A percentile compares a stretch with the other conserved stretches of the same genome.
Conservation (phyloP, 768 basidiomycete species). For the Tubosaeta brunneosetosa region DNA sequence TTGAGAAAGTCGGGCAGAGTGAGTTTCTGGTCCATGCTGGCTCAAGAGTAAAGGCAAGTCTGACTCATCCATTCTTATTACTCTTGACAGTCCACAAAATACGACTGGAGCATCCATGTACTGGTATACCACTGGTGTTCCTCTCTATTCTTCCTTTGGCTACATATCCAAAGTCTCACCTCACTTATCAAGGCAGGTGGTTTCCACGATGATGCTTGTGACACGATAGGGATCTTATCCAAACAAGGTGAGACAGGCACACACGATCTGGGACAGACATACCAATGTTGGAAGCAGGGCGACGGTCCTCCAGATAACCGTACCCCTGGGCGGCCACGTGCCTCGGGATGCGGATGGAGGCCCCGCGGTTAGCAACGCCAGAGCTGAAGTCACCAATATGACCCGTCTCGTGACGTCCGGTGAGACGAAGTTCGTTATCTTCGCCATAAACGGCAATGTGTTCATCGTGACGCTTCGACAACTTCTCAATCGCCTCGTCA, state of each 20-base stretch:
- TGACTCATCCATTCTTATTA: slow-evolving; percentile 1
- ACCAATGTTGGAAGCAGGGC: slow-evolving; percentile 98
- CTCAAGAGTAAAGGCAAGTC: not conserved
- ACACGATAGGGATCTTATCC: slow-evolving; percentile 88
- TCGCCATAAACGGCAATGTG: slow-evolving; percentile 98
- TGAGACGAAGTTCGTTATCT: slow-evolving; percentile 94
- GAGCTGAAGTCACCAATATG: slow-evolving; percentile 89
- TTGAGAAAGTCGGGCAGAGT: slow-evolving; percentile 65
- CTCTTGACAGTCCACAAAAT: slow-evolving; percentile 8
- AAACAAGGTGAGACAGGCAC: slow-evolving; percentile 7
- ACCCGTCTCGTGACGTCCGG: slow-evolving; percentile 96
- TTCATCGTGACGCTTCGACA: slow-evolving; percentile 84
- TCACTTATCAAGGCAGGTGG: slow-evolving; percentile 68
- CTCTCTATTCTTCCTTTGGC: slow-evolving; percentile 7
- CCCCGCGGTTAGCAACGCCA: slow-evolving; percentile 97
- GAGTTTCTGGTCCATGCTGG: slow-evolving; percentile 40
- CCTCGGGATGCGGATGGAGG: slow-evolving; percentile 92
- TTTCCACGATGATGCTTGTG: slow-evolving; percentile 84
- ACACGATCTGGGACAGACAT: slow-evolving; percentile 25
- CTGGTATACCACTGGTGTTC: slow-evolving; percentile 21
- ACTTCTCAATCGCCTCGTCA: slow-evolving; percentile 90
- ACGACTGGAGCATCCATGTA: slow-evolving; percentile 1
- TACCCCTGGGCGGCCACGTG: slow-evolving; percentile 90
- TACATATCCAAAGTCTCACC: slow-evolving; percentile 3
- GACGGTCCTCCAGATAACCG: slow-evolving; percentile 94